Evolutionary conservation across 305 asterid species (phyloP).

Genomic region (Fraxinus angustifolia): DNA sequence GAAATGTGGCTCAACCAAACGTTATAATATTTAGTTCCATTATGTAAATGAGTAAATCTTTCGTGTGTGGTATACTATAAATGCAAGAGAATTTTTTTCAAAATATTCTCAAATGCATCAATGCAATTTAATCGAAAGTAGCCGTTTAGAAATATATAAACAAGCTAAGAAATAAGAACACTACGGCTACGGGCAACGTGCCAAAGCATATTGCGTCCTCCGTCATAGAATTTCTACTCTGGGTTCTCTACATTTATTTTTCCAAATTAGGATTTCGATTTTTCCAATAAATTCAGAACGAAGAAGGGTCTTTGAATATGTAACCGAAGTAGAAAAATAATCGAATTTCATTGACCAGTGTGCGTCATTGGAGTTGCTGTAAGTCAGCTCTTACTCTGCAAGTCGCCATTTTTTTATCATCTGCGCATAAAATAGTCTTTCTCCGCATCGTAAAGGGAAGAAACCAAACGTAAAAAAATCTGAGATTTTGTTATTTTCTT

Average conservation of each 20-base stretch:
- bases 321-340: not conserved
- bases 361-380: constrained; percentile 41
- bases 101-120: not conserved
- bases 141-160: not conserved
- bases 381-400: constrained; percentile 51
- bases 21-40: not conserved
- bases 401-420: constrained; percentile 11
- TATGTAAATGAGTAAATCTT: too few relatives aligned
- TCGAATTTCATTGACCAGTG: constrained; percentile 26
- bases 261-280: constrained; percentile 27
- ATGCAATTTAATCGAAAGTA: not conserved
- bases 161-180: not conserved
- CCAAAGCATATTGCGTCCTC: not conserved
- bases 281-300: constrained; percentile 36
- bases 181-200: not conserved
- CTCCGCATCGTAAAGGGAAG: not conserved
- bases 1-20: too few relatives aligned
- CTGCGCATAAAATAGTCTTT: constrained; percentile 17
- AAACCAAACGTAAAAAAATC: constrained; percentile 18
- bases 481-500: constrained; percentile 13
- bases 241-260: not conserved
- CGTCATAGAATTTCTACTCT: not conserved
- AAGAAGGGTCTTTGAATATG: constrained; percentile 18
- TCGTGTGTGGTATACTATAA: not conserved
- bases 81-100: not conserved